Evolutionary conservation across 2,329 filamentous ascomycete species (phyloP).

Genomic region (Cercospora sp.): DNA sequence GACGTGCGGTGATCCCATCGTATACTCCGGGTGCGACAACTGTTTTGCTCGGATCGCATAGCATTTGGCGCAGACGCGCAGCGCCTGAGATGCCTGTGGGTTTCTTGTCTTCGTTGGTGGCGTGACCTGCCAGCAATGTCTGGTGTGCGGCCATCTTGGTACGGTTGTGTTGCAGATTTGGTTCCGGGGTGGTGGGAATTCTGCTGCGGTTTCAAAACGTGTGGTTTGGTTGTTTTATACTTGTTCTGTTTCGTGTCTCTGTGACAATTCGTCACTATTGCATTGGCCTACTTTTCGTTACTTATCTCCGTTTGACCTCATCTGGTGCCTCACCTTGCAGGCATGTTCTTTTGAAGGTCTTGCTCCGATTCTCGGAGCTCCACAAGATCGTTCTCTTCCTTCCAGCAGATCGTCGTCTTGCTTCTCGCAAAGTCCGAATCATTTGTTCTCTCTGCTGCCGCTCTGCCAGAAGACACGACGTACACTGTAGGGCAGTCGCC

Average conservation of each 20-base stretch:
- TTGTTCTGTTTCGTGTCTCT: background rate
- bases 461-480: background rate
- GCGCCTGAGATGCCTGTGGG: conserved; percentile 26
- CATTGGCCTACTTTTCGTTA: background rate
- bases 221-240: background rate
- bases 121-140: conserved; percentile 28
- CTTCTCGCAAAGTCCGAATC: background rate
- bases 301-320: background rate
- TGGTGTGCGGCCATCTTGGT: conserved; percentile 6
- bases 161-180: background rate
- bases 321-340: background rate
- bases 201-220: background rate
- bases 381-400: background rate
- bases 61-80: conserved; percentile 34
- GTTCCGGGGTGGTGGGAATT: background rate
- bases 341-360: background rate
- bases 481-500: background rate
- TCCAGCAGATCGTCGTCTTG: background rate
- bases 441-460: background rate
- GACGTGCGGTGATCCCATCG: conserved; percentile 65
- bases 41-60: conserved; percentile 35
- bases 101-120: conserved; percentile 10
- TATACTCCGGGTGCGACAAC: conserved; percentile 66
- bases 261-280: background rate
- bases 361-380: background rate